Evolutionary conservation across 495 filamentous ascomycete species (phyloP), one percentile per base, ranked within the genome.

Genomic region (Annulohypoxylon maeteangense): DNA sequence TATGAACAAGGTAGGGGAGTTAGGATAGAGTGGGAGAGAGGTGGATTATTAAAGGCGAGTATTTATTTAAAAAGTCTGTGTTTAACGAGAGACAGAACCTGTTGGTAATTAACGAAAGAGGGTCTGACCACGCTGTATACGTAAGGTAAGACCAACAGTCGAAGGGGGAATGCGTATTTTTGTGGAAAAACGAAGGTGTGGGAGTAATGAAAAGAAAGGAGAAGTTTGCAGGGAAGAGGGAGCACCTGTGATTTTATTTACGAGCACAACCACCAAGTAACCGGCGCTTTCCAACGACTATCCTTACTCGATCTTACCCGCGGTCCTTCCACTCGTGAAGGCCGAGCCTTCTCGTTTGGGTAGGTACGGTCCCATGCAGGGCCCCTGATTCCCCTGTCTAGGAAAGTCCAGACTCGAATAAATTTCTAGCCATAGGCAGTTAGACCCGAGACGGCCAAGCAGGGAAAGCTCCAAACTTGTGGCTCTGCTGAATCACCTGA

Each of bases 191-290:
- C 70, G 70, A 73, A 73, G 65, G 70, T 68, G 70, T 73, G 70
- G 61, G 65, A 68, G 65, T 68, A 68, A 62, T 53, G 38, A 34
- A 29, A 60, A 48, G 62, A 72, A 65, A 29, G 70, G 70, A 50
- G 36, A 62, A 4, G 62, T 50, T 40, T 63, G 16, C 65, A 68
- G 70, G 70, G 65, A 69, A 69, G 45, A 27, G 70, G 70, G 70
- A 66, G 20, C 61, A 51, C 25, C 34, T 51, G 32, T 59, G 70
- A 68, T 73, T 73, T 73, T 73, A 73, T 73, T 73, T 73, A 73
- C 70, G 50, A 69, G 25, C 56, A 44, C 55, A 62, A 69, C 62
- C 18, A 29, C 70, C 60, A 42, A 69, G 70, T 68, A 65, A 68
- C 65, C 50, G 40, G 70, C 63, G 60, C 64, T 61, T 72, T 64